Conservation (phyloP, 192 early-diverging fungal genomes). For the Mortierella claussenii region DNA sequence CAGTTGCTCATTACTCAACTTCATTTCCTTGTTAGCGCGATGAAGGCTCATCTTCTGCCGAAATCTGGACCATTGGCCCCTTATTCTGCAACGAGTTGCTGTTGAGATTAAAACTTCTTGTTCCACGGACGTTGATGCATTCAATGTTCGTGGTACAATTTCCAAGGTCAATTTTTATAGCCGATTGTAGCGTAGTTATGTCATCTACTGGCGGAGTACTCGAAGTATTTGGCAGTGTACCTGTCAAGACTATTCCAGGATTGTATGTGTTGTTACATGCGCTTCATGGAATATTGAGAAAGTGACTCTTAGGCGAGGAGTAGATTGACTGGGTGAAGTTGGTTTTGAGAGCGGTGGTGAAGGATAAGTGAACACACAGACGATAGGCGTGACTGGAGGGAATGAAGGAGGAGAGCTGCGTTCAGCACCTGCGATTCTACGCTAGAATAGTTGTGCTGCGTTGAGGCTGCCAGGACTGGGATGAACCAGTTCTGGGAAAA, state of each 20-base stretch:
- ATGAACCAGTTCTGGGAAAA: slow-evolving; percentile 30
- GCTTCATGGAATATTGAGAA: not conserved
- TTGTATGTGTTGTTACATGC: too few species aligned
- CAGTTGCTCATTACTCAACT: slow-evolving; percentile 26
- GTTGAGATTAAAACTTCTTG: slow-evolving; percentile 30
- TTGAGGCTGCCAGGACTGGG: slow-evolving; percentile 41
- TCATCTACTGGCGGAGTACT: too few species aligned
- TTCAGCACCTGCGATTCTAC: slow-evolving; percentile 31
- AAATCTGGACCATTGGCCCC: slow-evolving; percentile 43
- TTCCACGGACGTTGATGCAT: slow-evolving; percentile 30
- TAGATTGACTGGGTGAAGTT: slow-evolving; percentile 10
- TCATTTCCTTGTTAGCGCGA: slow-evolving; percentile 37
- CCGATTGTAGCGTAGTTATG: not conserved
- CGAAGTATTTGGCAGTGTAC: too few species aligned
- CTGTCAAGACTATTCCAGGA: too few species aligned
- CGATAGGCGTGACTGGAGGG: slow-evolving; percentile 50
- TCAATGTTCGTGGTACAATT: slow-evolving; percentile 1
- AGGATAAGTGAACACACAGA: slow-evolving; percentile 44
- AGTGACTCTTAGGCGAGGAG: not conserved
- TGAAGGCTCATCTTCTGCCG: slow-evolving; percentile 34
- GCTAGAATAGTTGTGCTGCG: slow-evolving; percentile 38
- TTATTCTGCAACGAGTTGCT: slow-evolving; percentile 19
- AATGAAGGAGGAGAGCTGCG: slow-evolving; percentile 42
- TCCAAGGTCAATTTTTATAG: slow-evolving; percentile 9
- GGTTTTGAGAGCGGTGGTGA: slow-evolving; percentile 24